Conservation (phyloP, 2,329 filamentous ascomycete species). For the Metarhizium humberi region DNA sequence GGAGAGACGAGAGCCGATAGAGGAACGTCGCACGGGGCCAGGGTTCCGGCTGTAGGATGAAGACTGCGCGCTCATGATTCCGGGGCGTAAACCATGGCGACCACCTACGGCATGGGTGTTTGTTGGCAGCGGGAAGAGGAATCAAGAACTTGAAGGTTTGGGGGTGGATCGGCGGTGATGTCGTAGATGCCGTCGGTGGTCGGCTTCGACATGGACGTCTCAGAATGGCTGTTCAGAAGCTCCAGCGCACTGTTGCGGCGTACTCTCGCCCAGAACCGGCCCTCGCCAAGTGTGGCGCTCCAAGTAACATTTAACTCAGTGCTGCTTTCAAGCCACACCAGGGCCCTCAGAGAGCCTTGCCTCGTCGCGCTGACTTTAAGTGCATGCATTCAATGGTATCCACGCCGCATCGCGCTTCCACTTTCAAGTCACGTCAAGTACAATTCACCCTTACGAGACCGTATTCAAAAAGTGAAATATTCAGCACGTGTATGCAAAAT, state of each 20-base stretch:
- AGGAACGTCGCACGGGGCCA: slow-evolving; percentile 38
- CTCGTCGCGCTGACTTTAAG: not conserved
- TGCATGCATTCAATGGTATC: not conserved
- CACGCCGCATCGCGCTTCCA: not conserved
- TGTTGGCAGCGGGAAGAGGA: not conserved
- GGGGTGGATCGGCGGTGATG: no score
- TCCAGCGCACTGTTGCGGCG: no score
- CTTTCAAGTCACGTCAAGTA: not conserved
- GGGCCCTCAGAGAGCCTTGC: no score
- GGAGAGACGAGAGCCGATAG: slow-evolving; percentile 56
- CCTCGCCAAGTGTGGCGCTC: no score
- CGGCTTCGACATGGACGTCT: no score
- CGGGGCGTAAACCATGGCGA: slow-evolving; percentile 29
- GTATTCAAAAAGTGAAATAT: not conserved
- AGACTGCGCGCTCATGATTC: slow-evolving; percentile 41
- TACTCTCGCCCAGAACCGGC: no score
- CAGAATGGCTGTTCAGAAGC: no score
- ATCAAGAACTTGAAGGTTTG: not conserved
- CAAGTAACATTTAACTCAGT: no score
- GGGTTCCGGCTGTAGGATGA: slow-evolving; percentile 35
- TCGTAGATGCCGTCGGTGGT: no score
- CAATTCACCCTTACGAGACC: not conserved
- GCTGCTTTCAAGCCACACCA: no score
- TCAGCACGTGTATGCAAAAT: no score
- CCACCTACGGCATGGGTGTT: slow-evolving; percentile 4